phyloP scores from a whole-genome alignment of 2,329 filamentous ascomycete species.

The Penicillium expansum region DNA sequence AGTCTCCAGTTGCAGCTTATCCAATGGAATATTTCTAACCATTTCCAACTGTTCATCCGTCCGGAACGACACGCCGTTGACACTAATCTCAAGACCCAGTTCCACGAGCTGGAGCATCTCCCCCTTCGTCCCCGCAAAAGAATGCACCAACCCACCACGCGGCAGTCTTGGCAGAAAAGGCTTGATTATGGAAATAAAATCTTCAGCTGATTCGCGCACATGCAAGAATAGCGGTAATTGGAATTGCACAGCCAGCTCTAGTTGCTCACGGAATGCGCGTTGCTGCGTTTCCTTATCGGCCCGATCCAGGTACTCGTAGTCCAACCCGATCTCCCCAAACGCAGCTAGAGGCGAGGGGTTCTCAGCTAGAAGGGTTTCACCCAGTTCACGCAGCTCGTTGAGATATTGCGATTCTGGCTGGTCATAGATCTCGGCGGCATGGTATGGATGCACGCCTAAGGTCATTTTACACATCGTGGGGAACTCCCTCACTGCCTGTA shows the following conservation, averaged over 20 bases:
- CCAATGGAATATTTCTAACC: constrained; percentile 43
- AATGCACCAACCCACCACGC: constrained; percentile 71
- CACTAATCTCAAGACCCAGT: constrained; percentile 46
- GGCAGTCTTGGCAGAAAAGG: constrained; percentile 42
- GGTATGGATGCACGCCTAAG: constrained; percentile 53
- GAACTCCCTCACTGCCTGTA: constrained; percentile 33
- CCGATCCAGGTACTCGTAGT: constrained; percentile 49
- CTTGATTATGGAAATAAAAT: constrained; percentile 45
- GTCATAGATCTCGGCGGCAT: constrained; percentile 46
- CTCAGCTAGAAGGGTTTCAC: constrained; percentile 23
- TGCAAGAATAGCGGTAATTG: constrained; percentile 36
- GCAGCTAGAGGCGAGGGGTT: constrained; percentile 40
- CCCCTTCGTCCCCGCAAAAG: constrained; percentile 71
- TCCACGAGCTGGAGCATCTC: constrained; percentile 42
- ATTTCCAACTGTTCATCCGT: constrained; percentile 43
- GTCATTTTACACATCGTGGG: constrained; percentile 45
- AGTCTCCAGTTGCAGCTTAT: constrained; percentile 48
- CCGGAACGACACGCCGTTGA: constrained; percentile 52
- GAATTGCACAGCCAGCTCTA: constrained; percentile 40
- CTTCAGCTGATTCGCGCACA: constrained; percentile 44
- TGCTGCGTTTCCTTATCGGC: constrained; percentile 45
- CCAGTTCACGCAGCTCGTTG: constrained; percentile 18
- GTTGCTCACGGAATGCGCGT: constrained; percentile 42
- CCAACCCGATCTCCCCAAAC: constrained; percentile 52
- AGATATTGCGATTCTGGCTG: constrained; percentile 11